Evolutionary conservation across 495 filamentous ascomycete species (phyloP).

Genomic region (Amphirosellinia nigrospora): DNA sequence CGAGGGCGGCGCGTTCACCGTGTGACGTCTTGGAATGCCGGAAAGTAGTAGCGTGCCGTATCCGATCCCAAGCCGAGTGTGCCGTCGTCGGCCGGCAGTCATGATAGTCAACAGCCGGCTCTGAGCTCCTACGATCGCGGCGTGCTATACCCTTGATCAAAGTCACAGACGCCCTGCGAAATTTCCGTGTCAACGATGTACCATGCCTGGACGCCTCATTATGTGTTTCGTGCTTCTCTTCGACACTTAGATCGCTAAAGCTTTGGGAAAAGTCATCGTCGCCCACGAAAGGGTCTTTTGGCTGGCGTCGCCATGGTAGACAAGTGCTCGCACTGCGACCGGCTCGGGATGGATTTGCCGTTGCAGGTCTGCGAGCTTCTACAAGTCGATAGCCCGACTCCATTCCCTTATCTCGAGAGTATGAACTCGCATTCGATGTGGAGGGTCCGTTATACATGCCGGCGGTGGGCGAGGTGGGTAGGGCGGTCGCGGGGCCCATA

Average conservation of each 20-base stretch:
- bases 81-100: slow-evolving; percentile 54
- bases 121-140: slow-evolving; percentile 54
- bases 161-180: slow-evolving; percentile 59
- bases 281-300: slow-evolving; percentile 39
- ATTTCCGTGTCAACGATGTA: slow-evolving; percentile 48
- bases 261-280: slow-evolving; percentile 29
- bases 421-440: slow-evolving; percentile 33
- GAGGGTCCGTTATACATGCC: slow-evolving; percentile 29
- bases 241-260: slow-evolving; percentile 34
- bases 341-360: slow-evolving; percentile 30
- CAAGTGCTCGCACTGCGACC: slow-evolving; percentile 45
- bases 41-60: slow-evolving; percentile 57
- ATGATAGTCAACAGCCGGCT: slow-evolving; percentile 35
- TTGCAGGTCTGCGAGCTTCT: slow-evolving; percentile 25
- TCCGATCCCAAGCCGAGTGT: slow-evolving; percentile 53
- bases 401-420: slow-evolving; percentile 36
- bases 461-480: slow-evolving; percentile 24
- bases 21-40: slow-evolving; percentile 50
- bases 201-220: slow-evolving; percentile 28
- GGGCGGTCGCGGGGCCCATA: slow-evolving; percentile 30
- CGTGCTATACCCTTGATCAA: slow-evolving; percentile 56
- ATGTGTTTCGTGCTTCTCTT: slow-evolving; percentile 29
- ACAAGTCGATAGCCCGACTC: slow-evolving; percentile 30
- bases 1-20: slow-evolving; percentile 37
- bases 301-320: slow-evolving; percentile 42